These are phyloP conservation scores for Apophysomyces ossiformis DNA, from an alignment of 371 early-diverging fungal genomes.

Conservation along the genomic window DNA sequence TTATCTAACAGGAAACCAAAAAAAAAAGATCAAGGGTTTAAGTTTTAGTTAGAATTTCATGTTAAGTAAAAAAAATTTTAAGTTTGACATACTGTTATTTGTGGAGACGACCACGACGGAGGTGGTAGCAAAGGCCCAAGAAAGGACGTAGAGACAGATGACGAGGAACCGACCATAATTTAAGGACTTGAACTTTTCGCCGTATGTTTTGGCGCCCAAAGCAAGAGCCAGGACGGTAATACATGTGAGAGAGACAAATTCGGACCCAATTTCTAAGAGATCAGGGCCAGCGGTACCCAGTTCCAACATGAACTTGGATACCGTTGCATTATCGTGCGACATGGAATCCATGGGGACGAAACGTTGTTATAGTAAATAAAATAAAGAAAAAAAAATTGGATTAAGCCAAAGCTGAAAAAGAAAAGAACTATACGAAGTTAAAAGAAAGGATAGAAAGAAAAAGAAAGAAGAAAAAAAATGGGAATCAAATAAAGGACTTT, in stretches of 20 bases:
- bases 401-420: background rate
- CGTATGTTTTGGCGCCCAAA: constrained; percentile 44
- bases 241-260: constrained; percentile 44
- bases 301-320: constrained; percentile 6
- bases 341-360: constrained; percentile 12
- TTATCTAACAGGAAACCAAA: constrained; percentile 35
- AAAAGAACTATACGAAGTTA: background rate
- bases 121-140: constrained; percentile 49
- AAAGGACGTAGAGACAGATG: constrained; percentile 39
- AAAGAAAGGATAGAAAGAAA: background rate
- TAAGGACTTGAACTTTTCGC: constrained; percentile 37
- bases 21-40: too few species aligned
- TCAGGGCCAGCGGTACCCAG: constrained; percentile 32
- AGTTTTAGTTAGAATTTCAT: background rate
- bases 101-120: constrained; percentile 48
- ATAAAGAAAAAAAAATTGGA: too few species aligned
- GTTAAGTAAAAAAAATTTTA: background rate
- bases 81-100: constrained; percentile 38
- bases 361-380: background rate
- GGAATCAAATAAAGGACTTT: constrained; percentile 1
- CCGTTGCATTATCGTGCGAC: constrained; percentile 10
- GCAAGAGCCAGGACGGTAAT: constrained; percentile 45
- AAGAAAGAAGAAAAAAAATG: background rate
- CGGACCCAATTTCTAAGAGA: constrained; percentile 38
- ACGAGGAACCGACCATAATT: constrained; percentile 49